These are phyloP conservation scores for Microascus cirrosus DNA, from an alignment of 2,329 filamentous ascomycete genomes.

Conservation along the genomic window DNA sequence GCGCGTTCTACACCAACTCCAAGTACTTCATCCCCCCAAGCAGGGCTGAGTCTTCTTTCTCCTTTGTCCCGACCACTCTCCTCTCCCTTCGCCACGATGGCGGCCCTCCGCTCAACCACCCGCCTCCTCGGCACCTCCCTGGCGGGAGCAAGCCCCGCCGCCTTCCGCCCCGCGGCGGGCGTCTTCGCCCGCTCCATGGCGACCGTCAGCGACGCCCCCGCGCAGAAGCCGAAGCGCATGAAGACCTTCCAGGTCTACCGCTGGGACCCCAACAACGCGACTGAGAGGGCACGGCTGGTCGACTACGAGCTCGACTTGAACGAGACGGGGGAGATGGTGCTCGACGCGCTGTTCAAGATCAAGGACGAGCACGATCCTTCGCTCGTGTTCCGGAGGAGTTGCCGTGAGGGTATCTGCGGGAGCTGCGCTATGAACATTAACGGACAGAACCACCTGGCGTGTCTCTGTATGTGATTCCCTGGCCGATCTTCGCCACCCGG, in stretches of 20 bases:
- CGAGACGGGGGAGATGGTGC: conserved; percentile 98
- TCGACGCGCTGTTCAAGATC: conserved; percentile 93
- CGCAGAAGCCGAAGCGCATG: conserved; percentile 45
- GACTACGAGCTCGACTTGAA: conserved; percentile 90
- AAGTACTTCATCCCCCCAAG: background rate
- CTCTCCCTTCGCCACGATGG: conserved; percentile 29
- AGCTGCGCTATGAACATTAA: conserved; percentile 99
- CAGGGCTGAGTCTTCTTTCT: background rate
- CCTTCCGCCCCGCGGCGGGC: conserved; percentile 24
- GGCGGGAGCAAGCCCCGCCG: conserved; percentile 23
- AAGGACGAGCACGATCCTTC: conserved; percentile 99
- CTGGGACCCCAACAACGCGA: conserved; percentile 91
- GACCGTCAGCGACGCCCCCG: conserved; percentile 38
- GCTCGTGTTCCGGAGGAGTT: conserved; percentile 89
- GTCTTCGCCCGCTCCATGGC: conserved; percentile 40
- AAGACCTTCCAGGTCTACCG: conserved; percentile 99
- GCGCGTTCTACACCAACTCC: background rate
- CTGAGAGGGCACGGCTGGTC: conserved; percentile 92
- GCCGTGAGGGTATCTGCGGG: conserved; percentile 95
- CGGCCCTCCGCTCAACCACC: conserved; percentile 48
- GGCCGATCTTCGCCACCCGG: background rate
- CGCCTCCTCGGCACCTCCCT: conserved; percentile 38
- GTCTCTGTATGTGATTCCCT: conserved; percentile 64
- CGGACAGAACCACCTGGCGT: conserved; percentile 94
- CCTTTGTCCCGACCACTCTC: background rate